Evolutionary conservation across 306 rosid species (phyloP).

Genomic region (Gastrolobium bilobum): DNA sequence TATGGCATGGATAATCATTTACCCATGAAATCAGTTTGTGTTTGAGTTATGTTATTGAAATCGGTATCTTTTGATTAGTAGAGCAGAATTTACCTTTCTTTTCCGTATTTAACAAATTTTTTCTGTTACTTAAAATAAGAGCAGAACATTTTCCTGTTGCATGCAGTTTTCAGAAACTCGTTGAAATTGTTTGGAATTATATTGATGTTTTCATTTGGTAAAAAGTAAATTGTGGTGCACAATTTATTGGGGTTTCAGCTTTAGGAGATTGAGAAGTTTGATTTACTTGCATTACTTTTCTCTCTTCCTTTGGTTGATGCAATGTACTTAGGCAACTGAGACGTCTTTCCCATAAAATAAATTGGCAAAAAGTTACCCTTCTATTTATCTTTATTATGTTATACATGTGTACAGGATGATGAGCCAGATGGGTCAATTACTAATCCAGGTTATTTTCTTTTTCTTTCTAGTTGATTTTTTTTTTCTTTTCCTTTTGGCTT

Average conservation of each 20-base stretch:
- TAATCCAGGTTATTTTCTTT: conserved; percentile 73
- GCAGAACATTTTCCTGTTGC: conserved; percentile 3
- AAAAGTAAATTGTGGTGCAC: conserved; percentile 16
- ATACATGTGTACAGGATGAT: conserved; percentile 76
- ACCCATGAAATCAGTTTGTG: conserved; percentile 11
- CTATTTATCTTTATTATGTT: conserved; percentile 36
- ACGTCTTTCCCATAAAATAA: conserved; percentile 11
- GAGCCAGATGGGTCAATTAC: conserved; percentile 67
- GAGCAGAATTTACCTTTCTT: background rate
- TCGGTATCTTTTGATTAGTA: conserved; percentile 23
- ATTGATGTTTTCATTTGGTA: background rate
- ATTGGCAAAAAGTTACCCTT: conserved; percentile 31
- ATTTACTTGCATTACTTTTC: conserved; percentile 3
- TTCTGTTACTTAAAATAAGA: background rate
- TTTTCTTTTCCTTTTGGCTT: conserved; percentile 20
- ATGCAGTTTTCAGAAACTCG: background rate
- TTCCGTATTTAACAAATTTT: background rate
- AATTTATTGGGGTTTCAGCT: conserved; percentile 15
- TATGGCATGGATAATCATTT: conserved; percentile 25
- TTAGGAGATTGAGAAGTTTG: conserved; percentile 37
- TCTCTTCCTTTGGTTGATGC: conserved; percentile 14
- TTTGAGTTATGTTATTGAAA: conserved; percentile 27
- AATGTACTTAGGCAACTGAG: conserved; percentile 28
- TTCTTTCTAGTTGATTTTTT: conserved; percentile 45
- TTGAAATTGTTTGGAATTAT: conserved; percentile 24